Evolutionary conservation across 2,329 filamentous ascomycete genomes (phyloP).

Genomic region (Chaetomiaceae sp.): DNA sequence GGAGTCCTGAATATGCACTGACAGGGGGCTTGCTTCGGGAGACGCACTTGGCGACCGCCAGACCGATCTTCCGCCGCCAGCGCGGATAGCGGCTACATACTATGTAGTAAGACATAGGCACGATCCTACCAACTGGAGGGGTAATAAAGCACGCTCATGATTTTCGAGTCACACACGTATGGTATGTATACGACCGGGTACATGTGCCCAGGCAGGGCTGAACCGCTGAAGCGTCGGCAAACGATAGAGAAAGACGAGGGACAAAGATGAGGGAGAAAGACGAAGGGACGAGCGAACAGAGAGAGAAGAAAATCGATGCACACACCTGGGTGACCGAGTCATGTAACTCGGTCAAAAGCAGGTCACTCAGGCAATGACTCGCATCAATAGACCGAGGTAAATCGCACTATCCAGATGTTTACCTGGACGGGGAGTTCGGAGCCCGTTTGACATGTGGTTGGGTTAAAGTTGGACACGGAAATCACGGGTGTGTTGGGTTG

Average conservation of each 20-base stretch:
- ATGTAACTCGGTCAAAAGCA: background rate
- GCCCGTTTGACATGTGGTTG: slow-evolving; percentile 16
- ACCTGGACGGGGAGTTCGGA: background rate
- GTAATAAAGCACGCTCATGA: background rate
- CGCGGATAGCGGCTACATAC: background rate
- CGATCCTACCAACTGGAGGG: slow-evolving; percentile 17
- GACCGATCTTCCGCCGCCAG: background rate
- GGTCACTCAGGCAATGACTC: background rate
- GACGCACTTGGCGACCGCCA: slow-evolving; percentile 8
- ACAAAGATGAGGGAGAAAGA: background rate
- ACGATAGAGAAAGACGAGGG: background rate
- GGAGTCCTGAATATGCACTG: slow-evolving; percentile 2
- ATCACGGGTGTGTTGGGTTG: background rate
- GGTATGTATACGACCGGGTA: background rate
- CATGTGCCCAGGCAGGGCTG: background rate
- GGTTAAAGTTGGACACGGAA: slow-evolving; percentile 19
- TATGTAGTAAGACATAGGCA: background rate
- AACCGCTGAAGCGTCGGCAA: too few species aligned
- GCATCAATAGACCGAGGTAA: background rate
- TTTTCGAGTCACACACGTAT: too few species aligned
- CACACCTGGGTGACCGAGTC: too few species aligned
- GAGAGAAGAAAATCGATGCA: too few species aligned
- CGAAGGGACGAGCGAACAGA: background rate
- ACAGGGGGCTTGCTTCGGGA: slow-evolving; percentile 1
- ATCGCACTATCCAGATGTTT: background rate